phyloP scores from a whole-genome alignment of 352 stramenopile genomes.

The Phytophthora ohioensis region DNA sequence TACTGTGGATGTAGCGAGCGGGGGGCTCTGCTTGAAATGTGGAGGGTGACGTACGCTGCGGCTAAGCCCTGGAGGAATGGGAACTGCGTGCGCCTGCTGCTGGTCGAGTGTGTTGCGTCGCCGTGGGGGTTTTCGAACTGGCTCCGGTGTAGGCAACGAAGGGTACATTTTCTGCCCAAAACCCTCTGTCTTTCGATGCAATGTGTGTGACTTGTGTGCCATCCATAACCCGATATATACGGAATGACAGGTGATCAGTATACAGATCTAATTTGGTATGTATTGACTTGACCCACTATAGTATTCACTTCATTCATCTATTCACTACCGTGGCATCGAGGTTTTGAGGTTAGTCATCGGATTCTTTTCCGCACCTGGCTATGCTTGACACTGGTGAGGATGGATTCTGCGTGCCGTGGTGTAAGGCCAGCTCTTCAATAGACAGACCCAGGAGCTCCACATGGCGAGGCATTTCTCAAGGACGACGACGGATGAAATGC shows the following conservation, averaged over 20 bases:
- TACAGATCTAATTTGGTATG: background rate
- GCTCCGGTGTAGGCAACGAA: constrained; percentile 32
- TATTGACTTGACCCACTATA: background rate
- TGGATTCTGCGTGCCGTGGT: background rate
- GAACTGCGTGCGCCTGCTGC: constrained; percentile 29
- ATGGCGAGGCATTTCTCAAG: constrained; percentile 4
- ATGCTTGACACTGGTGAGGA: too few relatives aligned
- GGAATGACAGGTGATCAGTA: background rate
- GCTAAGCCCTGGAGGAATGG: constrained; percentile 18
- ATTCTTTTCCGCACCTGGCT: too few relatives aligned
- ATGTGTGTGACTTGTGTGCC: background rate
- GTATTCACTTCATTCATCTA: too few relatives aligned
- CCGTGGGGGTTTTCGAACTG: constrained; percentile 34
- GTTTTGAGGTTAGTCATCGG: too few relatives aligned
- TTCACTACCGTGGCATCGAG: too few relatives aligned
- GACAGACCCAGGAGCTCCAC: constrained; percentile 1
- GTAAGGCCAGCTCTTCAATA: background rate
- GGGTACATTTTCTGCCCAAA: constrained; percentile 31
- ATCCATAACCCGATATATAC: background rate
- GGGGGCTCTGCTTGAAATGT: constrained; percentile 13
- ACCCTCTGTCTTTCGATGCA: background rate
- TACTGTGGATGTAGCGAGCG: constrained; percentile 13
- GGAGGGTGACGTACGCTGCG: background rate
- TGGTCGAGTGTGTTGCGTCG: constrained; percentile 19
- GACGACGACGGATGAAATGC: constrained; percentile 9